Evolutionary conservation across 2,329 filamentous ascomycete genomes (phyloP), one percentile per base, ranked within the genome.

Genomic region (Hawksworthiomyces lignivorus): DNA sequence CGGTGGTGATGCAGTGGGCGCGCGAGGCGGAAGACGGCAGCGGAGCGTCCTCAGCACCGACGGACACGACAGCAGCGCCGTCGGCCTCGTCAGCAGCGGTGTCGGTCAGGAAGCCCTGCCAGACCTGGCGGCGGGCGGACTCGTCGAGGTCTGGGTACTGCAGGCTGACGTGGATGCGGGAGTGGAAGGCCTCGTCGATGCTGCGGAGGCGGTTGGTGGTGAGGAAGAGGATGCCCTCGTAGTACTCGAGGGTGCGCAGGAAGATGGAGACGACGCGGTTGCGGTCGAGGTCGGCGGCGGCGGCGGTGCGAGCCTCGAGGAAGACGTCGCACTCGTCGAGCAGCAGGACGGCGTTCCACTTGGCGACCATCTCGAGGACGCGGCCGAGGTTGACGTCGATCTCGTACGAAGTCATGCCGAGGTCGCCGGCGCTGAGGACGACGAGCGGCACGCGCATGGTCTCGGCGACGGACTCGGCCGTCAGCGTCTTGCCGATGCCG

Each of bases 291-390:
- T 64, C 59, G 39, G 58, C 48, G 6, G 52, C 45, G 39, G 58
- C 48, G 6, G 52, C 45, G 4, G 31, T 31, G 7, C 52, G 44
- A 3, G 43, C 43, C 22, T 48, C 45, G 17, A 54, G 42, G 21
- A 53, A 51, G 28, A 52, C 48, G 50, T 82, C 78, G 18, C 76
- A 81, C 62, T 87, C 82, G 54, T 87, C 82, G 2, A 87, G 72
- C 4, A 87, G 69, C 1, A 87, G 65, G 3, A 87, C 75, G 0
- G 81, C 82, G 34, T 81, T 79, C 83, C 83, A 87, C 2, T 72
- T 72, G 47, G 84, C 78, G 2, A 83, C 82, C 47, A 89, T 80
- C 54, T 85, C 80, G 47, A 89, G 70, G 43, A 84, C 82, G 45
- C 75, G 75, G 53, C 73, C 75, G 24, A 87, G 69, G 50, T 80